Base-by-base conservation (phyloP, 192 early-diverging fungal genomes). In the Rhizophagus clarus region DNA sequence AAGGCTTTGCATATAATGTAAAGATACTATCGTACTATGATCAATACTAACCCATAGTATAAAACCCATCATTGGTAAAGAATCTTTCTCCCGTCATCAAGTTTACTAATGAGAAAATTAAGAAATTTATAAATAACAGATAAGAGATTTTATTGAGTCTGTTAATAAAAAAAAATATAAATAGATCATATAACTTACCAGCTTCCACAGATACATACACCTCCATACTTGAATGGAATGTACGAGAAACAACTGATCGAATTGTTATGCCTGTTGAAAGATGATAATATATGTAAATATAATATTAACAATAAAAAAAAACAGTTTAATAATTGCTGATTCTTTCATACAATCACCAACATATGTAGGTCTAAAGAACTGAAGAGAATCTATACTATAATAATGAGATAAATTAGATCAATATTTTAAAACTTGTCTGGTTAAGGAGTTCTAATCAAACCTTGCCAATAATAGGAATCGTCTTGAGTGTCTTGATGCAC, bases 51-150 rank as follows among this genome's bases (percentile, higher is more conserved):
- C 85, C 87, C 71, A 90, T 88, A 20, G 89, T 89, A 74, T 88
- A 89, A 70, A 90, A 90, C 5, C 79, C 89, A 76, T 90, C 89
- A 73, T 90, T 90, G 7, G 89, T 89, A 47, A 90, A 90, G 20
- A 87, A 87, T 29, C 79, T 85, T 61, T 87, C 86, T 10, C 89
- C 89, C 3, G 88, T 89, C 10, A 83, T 77, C 9, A 91, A 24
- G 66, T 90, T 89, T 75, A 88, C 90, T 81, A 75, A 77, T 56
- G 6, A 32, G 26, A 77, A 62, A 29, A 1, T 42, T 34, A 15
- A 20, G 20, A 47, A 14, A 32, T 34, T 28, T 29, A 22, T 40
- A 22, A 40, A 70, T 4, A 11, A 42, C n/a, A 22, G 5, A 1
- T 20, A 29, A 73, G 24, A 40, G 8, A 40, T 8, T 40, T 40